Base-by-base conservation (phyloP, 768 basidiomycete species). In the Phlebiopsis gigantea region DNA sequence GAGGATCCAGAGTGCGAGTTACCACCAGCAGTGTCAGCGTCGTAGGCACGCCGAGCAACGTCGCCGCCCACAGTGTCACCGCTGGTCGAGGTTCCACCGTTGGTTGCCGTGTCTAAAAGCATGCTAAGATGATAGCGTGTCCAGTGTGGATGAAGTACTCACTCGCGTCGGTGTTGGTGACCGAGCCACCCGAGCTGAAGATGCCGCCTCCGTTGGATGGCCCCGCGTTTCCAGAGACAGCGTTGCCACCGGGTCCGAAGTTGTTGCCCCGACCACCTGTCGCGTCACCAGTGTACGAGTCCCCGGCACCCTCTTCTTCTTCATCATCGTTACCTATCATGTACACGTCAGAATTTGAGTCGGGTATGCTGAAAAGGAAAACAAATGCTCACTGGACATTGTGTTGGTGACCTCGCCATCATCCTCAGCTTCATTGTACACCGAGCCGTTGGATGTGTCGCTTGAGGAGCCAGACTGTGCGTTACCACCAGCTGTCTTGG, bases 221-320 rank as follows among this genome's bases (percentile, higher is more conserved):
- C 4, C 60, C 60, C 4, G 60, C 51, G 14, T 14, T 43, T 12
- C 60, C 60, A 14, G 52, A 30, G 43, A 1, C 26, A 21, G 60
- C 60, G 29, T 61, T 61, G 30, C 60, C 60, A 19, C 60, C 60
- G 24, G 60, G 53, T 15, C 60, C 60, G n/a, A 25, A 44, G 31
- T 46, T 39, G 2, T 34, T 39, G 17, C 60, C 60, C 19, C 30
- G 29, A 41, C 60, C 60, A 28, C 60, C 60, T 14, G 25, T 22
- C 19, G 60, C 57, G 28, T 55, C 43, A 55, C 60, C 60, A 21
- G 53, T 46, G 55, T n/a, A 57, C 9, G 59, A 54, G 25, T 58
- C 53, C 10, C 60, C 60, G 15, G 56, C 44, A 21, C n/a, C n/a
- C n/a, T n/a, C n/a, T 41, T 51, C 24, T 41, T 56, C 12, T 21